Conservation (phyloP, 352 stramenopile genomes). For the Lagenidium giganteum region DNA sequence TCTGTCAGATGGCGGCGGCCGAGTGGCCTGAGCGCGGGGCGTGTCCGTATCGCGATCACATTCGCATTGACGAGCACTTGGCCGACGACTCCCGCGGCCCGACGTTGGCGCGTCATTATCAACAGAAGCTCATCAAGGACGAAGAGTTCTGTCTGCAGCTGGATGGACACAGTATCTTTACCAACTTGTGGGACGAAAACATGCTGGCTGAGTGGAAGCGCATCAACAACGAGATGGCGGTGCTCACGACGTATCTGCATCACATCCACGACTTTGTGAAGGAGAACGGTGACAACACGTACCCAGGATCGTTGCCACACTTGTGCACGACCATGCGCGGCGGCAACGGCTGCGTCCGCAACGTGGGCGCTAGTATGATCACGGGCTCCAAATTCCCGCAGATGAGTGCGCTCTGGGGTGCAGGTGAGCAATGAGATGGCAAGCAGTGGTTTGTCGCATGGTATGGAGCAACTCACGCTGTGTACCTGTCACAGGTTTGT, state of each 20-base stretch:
- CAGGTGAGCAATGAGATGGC: no score
- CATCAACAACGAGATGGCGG: conserved; percentile 79
- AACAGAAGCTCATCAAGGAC: conserved; percentile 69
- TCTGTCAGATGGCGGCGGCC: conserved; percentile 62
- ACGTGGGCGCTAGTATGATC: conserved; percentile 79
- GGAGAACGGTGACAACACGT: conserved; percentile 72
- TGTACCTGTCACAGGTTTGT: no score
- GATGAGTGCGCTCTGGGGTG: conserved; percentile 68
- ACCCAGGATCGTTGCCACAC: conserved; percentile 54
- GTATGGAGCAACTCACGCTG: no score
- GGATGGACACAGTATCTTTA: conserved; percentile 84
- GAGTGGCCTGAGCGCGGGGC: conserved; percentile 58
- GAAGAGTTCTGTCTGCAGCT: conserved; percentile 85
- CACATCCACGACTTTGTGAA: conserved; percentile 80
- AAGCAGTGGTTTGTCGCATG: no score
- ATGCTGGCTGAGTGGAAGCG: conserved; percentile 68
- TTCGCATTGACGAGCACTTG: conserved; percentile 59
- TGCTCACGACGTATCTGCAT: conserved; percentile 79
- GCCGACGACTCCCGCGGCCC: conserved; percentile 71
- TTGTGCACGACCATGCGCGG: conserved; percentile 71
- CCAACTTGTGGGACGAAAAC: conserved; percentile 77
- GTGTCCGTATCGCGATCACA: conserved; percentile 68
- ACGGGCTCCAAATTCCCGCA: conserved; percentile 64
- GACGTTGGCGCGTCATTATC: conserved; percentile 72
- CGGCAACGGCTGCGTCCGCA: conserved; percentile 63